Conservation (phyloP, 495 filamentous ascomycete species). For the Annulohypoxylon moriforme region DNA sequence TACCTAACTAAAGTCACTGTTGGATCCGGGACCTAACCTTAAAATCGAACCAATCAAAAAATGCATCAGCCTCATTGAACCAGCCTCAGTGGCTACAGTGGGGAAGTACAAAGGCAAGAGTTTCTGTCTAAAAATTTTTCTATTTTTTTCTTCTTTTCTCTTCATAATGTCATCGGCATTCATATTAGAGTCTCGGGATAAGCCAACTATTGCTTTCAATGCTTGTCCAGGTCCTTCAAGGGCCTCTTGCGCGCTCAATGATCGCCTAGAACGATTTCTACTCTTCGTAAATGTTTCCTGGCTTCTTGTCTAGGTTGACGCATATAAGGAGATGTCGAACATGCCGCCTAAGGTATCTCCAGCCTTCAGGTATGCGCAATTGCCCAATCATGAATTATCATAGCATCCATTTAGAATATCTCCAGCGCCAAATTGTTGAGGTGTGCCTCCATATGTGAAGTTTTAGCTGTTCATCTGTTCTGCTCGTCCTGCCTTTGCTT, state of each 20-base stretch:
- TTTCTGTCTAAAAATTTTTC: constrained; percentile 39
- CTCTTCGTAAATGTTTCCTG: constrained; percentile 75
- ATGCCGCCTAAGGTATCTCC: constrained; percentile 43
- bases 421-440: not conserved
- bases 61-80: constrained; percentile 19
- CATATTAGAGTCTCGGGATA: constrained; percentile 99
- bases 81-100: constrained; percentile 23
- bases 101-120: constrained; percentile 33
- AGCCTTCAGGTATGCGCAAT: constrained; percentile 15
- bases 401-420: not conserved
- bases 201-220: constrained; percentile 73
- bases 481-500: constrained; percentile 72
- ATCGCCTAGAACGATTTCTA: constrained; percentile 85
- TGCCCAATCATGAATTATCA: constrained; percentile 11
- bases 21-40: not conserved
- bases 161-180: constrained; percentile 89
- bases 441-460: constrained; percentile 3
- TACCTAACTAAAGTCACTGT: not conserved
- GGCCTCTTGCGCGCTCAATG: constrained; percentile 98
- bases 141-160: constrained; percentile 64
- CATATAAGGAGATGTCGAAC: constrained; percentile 59
- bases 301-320: constrained; percentile 61
- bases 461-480: constrained; percentile 23
- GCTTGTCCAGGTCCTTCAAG: constrained; percentile 88
- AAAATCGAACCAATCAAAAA: constrained; percentile 4